Conservation (phyloP, 1,284 basidiomycete species). For the Leccinum subrobustum region DNA sequence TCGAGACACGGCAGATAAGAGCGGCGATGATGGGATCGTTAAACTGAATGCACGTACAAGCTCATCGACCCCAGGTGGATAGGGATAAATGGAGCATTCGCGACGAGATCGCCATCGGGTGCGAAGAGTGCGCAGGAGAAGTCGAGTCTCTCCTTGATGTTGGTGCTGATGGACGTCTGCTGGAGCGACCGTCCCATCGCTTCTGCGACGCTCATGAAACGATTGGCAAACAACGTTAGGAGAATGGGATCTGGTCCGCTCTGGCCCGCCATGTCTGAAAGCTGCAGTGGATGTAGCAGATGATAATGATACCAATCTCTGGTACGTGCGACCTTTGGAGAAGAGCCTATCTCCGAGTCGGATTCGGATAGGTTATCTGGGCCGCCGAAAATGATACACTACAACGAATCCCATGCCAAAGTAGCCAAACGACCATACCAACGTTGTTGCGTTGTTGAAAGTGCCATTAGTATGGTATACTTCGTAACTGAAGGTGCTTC, state of each 20-base stretch:
- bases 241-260: slow-evolving; percentile 76
- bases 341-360: background rate
- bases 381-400: background rate
- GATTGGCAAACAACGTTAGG: slow-evolving; percentile 86
- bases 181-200: slow-evolving; percentile 90
- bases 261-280: slow-evolving; percentile 19
- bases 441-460: too few relatives aligned
- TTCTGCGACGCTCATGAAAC: slow-evolving; percentile 91
- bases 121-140: slow-evolving; percentile 91
- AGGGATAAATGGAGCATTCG: slow-evolving; percentile 87
- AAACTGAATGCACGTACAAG: slow-evolving; percentile 54
- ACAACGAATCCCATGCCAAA: background rate
- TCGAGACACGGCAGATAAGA: background rate
- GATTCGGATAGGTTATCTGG: too few relatives aligned
- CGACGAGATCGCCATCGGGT: slow-evolving; percentile 87
- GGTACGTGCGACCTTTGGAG: background rate
- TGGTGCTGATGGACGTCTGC: slow-evolving; percentile 89
- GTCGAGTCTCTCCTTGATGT: slow-evolving; percentile 88
- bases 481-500: too few relatives aligned
- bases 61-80: slow-evolving; percentile 83
- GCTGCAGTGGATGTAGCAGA: background rate
- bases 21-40: slow-evolving; percentile 31
- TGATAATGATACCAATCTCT: background rate
- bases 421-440: too few relatives aligned
- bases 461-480: too few relatives aligned